Base-by-base conservation (phyloP, 805 yeast species). In the Metschnikowia lochheadii region DNA sequence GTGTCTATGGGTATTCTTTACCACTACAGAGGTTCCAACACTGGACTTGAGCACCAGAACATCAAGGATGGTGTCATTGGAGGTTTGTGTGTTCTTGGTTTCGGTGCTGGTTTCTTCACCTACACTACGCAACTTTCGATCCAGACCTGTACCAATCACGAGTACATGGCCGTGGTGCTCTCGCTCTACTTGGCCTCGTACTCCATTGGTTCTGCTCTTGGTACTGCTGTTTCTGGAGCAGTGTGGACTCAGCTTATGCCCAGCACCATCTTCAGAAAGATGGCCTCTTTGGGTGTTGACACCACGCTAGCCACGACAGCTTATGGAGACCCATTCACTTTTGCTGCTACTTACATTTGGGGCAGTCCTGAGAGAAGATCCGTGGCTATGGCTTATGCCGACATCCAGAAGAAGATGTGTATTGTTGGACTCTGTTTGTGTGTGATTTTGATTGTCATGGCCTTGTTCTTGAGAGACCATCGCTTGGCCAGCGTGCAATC, bases 101-200 rank as follows among this genome's bases (percentile, higher is more conserved):
- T 86, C 51, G 90, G 89, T 58, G 87, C 87, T 40, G 88, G 88
- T 15, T 79, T 85, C 64, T 82, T 84, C 72, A 81, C 86, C 14
- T 83, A 82, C 59, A 76, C 85, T 4, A 73, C 82, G 10, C 86
- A 82, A 61, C 81, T 81, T 5, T 76, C 85, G 40, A 76, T 82
- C 54, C 82, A 80, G 61, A 72, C 87, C 0, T 72, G 79, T 50
- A 76, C 81, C 34, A 76, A 71, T 55, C 90, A 84, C 65, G 84
- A 80, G 60, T 75, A 79, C 65, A 78, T 84, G 82, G 87, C 87
- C 10, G 76, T 80, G 43, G 75, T 80, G 33, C 76, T 83, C 40
- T 76, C 88, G 1, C 64, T 83, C 38, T 81, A 79, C 66, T 70
- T 81, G 56, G 73, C 89, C 2, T 63, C 78, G 20, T 83, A 82